phyloP scores from a whole-genome alignment of 495 filamentous ascomycete genomes.

The Penicillium paradoxum region DNA sequence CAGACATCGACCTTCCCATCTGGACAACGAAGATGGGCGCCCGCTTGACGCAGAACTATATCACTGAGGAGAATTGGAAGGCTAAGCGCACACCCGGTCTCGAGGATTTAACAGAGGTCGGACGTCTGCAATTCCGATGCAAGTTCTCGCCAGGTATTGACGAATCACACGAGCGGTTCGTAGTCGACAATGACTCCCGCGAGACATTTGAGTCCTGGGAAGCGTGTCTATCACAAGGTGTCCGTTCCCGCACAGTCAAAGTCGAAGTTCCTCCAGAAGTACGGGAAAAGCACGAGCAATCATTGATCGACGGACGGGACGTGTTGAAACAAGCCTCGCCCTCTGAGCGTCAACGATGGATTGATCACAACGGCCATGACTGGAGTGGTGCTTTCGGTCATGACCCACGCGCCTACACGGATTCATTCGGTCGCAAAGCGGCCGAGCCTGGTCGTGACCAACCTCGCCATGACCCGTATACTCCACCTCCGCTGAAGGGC shows the following conservation, averaged over 20 bases:
- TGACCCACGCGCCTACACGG: slow-evolving; percentile 53
- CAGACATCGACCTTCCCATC: slow-evolving; percentile 75
- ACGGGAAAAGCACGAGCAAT: slow-evolving; percentile 70
- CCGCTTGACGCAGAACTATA: slow-evolving; percentile 84
- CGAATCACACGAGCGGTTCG: slow-evolving; percentile 75
- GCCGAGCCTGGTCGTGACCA: slow-evolving; percentile 52
- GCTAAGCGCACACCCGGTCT: slow-evolving; percentile 56
- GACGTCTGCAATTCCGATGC: slow-evolving; percentile 70
- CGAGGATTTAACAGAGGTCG: slow-evolving; percentile 70
- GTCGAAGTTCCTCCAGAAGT: slow-evolving; percentile 63
- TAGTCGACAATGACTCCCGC: slow-evolving; percentile 79
- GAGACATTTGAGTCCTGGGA: slow-evolving; percentile 96
- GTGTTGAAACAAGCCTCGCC: slow-evolving; percentile 65
- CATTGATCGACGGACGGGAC: slow-evolving; percentile 69
- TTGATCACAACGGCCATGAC: slow-evolving; percentile 73
- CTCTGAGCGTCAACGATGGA: slow-evolving; percentile 70
- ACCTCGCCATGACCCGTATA: slow-evolving; percentile 54
- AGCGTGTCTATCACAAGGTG: slow-evolving; percentile 80
- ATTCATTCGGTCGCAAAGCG: slow-evolving; percentile 45
- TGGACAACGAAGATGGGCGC: slow-evolving; percentile 70
- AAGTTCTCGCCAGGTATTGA: slow-evolving; percentile 88
- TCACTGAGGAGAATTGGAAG: slow-evolving; percentile 64
- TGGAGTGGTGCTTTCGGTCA: slow-evolving; percentile 84
- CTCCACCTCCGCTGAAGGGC: slow-evolving; percentile 40
- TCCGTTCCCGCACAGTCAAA: slow-evolving; percentile 60